phyloP scores from a whole-genome alignment of 805 yeast species.

The Ogataea nonfermentans region DNA sequence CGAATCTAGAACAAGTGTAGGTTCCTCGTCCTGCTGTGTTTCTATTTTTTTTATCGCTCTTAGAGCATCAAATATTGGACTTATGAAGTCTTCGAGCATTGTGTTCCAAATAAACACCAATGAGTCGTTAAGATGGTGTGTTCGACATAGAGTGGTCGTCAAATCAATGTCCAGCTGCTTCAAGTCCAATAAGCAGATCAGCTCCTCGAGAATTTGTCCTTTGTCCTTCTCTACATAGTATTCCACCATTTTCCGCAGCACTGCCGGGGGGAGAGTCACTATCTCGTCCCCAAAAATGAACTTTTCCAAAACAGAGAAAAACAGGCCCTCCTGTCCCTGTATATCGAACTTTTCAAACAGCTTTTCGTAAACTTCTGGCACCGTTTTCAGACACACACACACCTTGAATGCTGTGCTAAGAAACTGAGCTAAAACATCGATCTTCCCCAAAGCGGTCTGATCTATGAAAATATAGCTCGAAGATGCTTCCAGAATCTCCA shows the following conservation, averaged over 20 bases:
- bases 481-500: constrained; percentile 55
- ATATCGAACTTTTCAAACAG: constrained; percentile 43
- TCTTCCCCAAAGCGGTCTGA: constrained; percentile 10
- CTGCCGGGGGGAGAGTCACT: constrained; percentile 53
- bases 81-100: constrained; percentile 63
- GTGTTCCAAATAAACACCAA: constrained; percentile 69
- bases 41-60: constrained; percentile 27
- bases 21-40: constrained; percentile 13
- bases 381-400: constrained; percentile 37
- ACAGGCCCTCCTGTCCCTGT: constrained; percentile 36
- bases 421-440: constrained; percentile 31
- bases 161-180: constrained; percentile 72
- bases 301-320: constrained; percentile 52
- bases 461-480: constrained; percentile 41
- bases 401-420: constrained; percentile 41
- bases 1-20: constrained; percentile 15
- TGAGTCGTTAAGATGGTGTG: constrained; percentile 58
- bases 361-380: constrained; percentile 40
- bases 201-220: constrained; percentile 56
- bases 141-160: constrained; percentile 60
- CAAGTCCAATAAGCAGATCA: constrained; percentile 69
- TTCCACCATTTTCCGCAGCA: constrained; percentile 61
- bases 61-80: constrained; percentile 67
- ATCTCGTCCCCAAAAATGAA: constrained; percentile 49
- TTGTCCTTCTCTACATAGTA: constrained; percentile 41